Evolutionary conservation across 2,329 filamentous ascomycete genomes (phyloP).

Genomic region (Aspergillus caelatus): DNA sequence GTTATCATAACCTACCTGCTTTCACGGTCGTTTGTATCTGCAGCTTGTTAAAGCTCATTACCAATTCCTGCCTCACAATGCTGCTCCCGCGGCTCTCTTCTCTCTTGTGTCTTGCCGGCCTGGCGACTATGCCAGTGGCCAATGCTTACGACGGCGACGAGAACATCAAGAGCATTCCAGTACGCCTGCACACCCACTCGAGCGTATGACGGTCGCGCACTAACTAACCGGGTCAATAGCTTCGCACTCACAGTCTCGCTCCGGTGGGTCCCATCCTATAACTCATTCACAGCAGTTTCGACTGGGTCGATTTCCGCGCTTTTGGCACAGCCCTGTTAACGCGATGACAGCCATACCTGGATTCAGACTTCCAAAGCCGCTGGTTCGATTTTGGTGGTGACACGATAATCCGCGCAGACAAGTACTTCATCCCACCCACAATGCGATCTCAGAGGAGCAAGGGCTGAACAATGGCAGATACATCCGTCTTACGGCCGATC

Average conservation of each 20-base stretch:
- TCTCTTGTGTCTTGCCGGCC: constrained; percentile 37
- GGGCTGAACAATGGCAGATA: constrained; percentile 61
- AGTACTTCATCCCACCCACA: constrained; percentile 39
- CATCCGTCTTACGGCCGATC: constrained; percentile 88
- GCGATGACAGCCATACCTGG: constrained; percentile 77
- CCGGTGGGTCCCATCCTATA: constrained; percentile 60
- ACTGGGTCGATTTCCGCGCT: constrained; percentile 12
- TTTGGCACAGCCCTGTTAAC: constrained; percentile 20
- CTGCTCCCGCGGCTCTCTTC: constrained; percentile 38
- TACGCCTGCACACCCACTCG: constrained; percentile 44
- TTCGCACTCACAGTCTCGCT: constrained; percentile 82
- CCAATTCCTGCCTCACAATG: constrained; percentile 26
- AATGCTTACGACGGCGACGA: constrained; percentile 51
- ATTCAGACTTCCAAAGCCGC: constrained; percentile 95
- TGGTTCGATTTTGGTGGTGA: constrained; percentile 99
- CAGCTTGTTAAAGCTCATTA: constrained; percentile 1
- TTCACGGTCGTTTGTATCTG: constrained; percentile 6
- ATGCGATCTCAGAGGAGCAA: constrained; percentile 1
- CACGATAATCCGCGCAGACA: constrained; percentile 75
- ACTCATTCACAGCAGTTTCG: constrained; percentile 6
- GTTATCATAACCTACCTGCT: constrained; percentile 12
- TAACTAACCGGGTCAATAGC: constrained; percentile 51
- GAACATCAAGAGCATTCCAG: constrained; percentile 67
- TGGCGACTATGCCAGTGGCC: constrained; percentile 33
- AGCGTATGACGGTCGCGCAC: background rate